Conservation (phyloP, 176 grass and related monocot genomes). For the Lolium perenne region DNA sequence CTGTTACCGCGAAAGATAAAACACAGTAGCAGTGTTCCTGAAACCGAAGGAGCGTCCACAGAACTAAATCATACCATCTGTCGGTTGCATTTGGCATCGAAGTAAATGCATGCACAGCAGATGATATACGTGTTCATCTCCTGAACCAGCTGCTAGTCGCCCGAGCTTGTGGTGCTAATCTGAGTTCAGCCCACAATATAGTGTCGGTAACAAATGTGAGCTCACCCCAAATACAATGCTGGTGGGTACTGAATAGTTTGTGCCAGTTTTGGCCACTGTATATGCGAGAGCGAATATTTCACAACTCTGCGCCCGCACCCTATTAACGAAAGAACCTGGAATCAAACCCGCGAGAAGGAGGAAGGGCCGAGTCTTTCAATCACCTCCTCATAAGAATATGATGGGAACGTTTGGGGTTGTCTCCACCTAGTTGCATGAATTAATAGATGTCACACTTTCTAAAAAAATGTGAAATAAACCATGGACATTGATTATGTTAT, state of each 20-base stretch:
- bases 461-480: too few relatives aligned
- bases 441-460: too few relatives aligned
- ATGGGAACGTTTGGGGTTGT: too few relatives aligned
- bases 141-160: not conserved
- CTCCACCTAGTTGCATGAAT: too few relatives aligned
- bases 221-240: not conserved
- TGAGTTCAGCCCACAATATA: not conserved
- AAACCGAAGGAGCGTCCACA: not conserved
- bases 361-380: too few relatives aligned
- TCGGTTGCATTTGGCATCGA: not conserved
- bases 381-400: too few relatives aligned
- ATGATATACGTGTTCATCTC: conserved; percentile 1
- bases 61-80: not conserved
- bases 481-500: too few relatives aligned
- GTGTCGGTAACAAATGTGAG: not conserved
- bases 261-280: not conserved
- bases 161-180: not conserved
- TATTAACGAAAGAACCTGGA: too few relatives aligned
- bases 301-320: too few relatives aligned
- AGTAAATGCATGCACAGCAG: not conserved
- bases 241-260: not conserved
- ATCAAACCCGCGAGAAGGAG: too few relatives aligned
- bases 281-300: not conserved
- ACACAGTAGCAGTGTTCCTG: not conserved
- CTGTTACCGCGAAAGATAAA: not conserved